phyloP scores from a whole-genome alignment of 257 asterid species.

The Solanum bukasovii region DNA sequence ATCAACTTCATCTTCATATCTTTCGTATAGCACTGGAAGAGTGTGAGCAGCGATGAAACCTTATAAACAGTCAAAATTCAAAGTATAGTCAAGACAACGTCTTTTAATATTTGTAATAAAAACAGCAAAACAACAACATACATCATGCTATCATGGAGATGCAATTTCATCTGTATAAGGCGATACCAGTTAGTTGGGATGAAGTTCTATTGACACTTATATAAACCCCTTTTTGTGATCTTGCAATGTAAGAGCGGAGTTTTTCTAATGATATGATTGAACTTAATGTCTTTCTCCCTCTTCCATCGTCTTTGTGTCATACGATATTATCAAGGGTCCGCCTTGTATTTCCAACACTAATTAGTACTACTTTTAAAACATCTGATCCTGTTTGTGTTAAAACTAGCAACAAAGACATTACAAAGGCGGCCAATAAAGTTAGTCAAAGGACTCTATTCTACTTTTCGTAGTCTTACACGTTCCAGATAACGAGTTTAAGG shows the following conservation, averaged over 20 bases:
- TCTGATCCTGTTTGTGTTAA: not conserved
- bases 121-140: not conserved
- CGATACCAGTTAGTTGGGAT: not conserved
- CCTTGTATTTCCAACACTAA: not conserved
- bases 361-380: not conserved
- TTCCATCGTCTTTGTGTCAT: not conserved
- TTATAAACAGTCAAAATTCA: slow-evolving; percentile 3
- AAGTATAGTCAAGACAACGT: not conserved
- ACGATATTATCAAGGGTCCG: not conserved
- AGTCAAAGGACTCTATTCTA: not conserved
- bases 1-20: slow-evolving; percentile 69
- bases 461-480: not conserved
- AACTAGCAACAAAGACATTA: no score
- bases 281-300: not conserved
- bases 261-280: not conserved
- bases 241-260: not conserved
- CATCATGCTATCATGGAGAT: not conserved
- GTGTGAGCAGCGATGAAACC: slow-evolving; percentile 88
- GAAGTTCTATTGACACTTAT: not conserved
- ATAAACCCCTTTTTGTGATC: no score
- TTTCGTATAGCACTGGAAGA: slow-evolving; percentile 67
- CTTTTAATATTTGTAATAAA: not conserved
- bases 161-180: not conserved
- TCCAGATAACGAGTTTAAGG: not conserved
- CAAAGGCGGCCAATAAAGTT: no score